Conservation (phyloP, 805 yeast genomes). For the Starmerella powellii region DNA sequence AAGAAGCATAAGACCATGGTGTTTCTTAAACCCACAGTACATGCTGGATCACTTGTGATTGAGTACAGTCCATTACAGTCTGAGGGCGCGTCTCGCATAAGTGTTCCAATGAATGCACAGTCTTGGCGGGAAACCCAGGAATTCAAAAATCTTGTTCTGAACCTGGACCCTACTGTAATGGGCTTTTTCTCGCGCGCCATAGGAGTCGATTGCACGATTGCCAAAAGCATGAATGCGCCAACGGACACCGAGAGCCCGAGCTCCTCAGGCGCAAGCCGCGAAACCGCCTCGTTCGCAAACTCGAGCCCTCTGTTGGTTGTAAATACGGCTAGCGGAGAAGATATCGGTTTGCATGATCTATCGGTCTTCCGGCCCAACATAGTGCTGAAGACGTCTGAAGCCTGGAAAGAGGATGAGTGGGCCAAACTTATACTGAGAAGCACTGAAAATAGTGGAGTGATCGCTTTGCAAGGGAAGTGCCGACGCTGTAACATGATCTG, state of each 20-base stretch:
- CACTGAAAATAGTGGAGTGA: background rate
- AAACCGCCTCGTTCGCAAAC: conserved; percentile 25
- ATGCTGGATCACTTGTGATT: background rate
- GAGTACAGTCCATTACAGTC: background rate
- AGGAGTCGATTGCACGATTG: conserved; percentile 32
- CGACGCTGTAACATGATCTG: conserved; percentile 39
- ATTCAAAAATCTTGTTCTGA: conserved; percentile 4
- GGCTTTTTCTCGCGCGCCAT: conserved; percentile 27
- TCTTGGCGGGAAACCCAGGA: conserved; percentile 8
- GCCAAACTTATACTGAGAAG: conserved; percentile 15
- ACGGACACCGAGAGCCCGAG: conserved; percentile 7
- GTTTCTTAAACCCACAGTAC: conserved; percentile 28
- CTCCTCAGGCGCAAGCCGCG: conserved; percentile 1
- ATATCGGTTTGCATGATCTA: conserved; percentile 13
- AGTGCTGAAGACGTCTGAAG: conserved; percentile 23
- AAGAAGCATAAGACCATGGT: conserved; percentile 32
- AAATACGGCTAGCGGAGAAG: conserved; percentile 27
- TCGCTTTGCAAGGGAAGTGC: conserved; percentile 27
- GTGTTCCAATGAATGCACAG: conserved; percentile 5
- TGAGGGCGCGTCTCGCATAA: background rate
- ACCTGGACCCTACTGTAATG: conserved; percentile 20
- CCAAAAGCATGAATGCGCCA: conserved; percentile 11
- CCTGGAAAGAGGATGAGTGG: conserved; percentile 36
- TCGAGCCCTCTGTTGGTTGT: conserved; percentile 34
- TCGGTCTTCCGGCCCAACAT: conserved; percentile 34